Evolutionary conservation across 2,329 filamentous ascomycete species (phyloP).

Genomic region (Pyricularia grisea): DNA sequence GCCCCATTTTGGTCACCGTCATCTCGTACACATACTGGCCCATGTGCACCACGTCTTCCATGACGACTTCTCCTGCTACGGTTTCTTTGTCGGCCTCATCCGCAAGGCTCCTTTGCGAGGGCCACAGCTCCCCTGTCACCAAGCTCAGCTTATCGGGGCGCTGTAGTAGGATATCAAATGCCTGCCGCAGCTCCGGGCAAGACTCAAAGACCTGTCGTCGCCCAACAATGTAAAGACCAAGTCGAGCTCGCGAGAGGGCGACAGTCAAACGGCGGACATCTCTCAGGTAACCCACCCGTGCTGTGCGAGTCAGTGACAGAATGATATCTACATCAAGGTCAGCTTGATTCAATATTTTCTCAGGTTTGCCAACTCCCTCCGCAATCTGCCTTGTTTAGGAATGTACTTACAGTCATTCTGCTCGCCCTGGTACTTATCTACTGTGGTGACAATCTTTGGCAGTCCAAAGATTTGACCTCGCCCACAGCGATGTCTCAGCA

Average conservation of each 20-base stretch:
- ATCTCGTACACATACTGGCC: slow-evolving; percentile 97
- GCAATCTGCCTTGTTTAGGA: neutral
- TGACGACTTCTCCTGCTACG: slow-evolving; percentile 52
- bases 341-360: slow-evolving; percentile 6
- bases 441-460: slow-evolving; percentile 83
- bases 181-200: slow-evolving; percentile 78
- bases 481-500: slow-evolving; percentile 73
- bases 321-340: slow-evolving; percentile 62
- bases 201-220: slow-evolving; percentile 81
- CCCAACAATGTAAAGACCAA: slow-evolving; percentile 88
- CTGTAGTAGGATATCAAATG: slow-evolving; percentile 69
- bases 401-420: slow-evolving; percentile 85
- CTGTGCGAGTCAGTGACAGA: slow-evolving; percentile 83
- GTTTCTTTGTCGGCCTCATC: slow-evolving; percentile 36
- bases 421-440: slow-evolving; percentile 98
- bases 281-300: slow-evolving; percentile 81
- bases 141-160: slow-evolving; percentile 75
- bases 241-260: slow-evolving; percentile 80
- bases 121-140: slow-evolving; percentile 80
- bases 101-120: slow-evolving; percentile 44
- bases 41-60: slow-evolving; percentile 89
- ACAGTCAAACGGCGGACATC: slow-evolving; percentile 92
- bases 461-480: slow-evolving; percentile 79
- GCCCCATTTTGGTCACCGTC: slow-evolving; percentile 56
- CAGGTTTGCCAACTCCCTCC: neutral